Evolutionary conservation across 2,329 filamentous ascomycete genomes (phyloP), one percentile per base, ranked within the genome.

Genomic region (Achaetomium macrosporum): DNA sequence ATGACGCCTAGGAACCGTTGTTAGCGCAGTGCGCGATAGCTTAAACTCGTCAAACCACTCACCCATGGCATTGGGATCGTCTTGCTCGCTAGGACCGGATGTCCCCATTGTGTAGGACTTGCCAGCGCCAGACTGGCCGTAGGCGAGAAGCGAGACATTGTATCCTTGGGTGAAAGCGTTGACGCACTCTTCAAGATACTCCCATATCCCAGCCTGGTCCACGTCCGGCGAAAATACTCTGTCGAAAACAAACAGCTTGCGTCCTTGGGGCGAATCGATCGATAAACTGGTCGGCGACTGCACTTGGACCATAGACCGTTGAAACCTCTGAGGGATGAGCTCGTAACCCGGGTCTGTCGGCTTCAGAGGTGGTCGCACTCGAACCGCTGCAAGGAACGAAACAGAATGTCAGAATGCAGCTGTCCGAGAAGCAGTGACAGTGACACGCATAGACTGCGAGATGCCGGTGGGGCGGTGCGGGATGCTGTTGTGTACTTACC

Each of bases 61-160:
- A 93, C 90, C 90, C 87, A 92, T 93, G 30, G 82, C 70, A 8
- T 85, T 79, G 30, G 76, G 60, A 63, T 92, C 78, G 25, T 75
- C 77, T 65, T 95, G 87, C 64, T 96, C 91, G 19, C 70, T 70
- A 2, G 91, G 89, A 5, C 90, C 90, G 0, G 92, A 90, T 0
- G 93, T 99, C 53, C 93, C 93, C 93, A 99, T 99, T 0, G 93
- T 99, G 68, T 95, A 97, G 2, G 92, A 97, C 73, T 99, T 99
- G 62, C 93, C 93, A 11, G 93, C 90, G 52, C 93, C 93, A 29
- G 93, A 99, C 74, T 99, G 93, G 60, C 93, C 93, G 65, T 99
- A 99, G 44, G 93, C 93, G 63, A 99, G 76, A 46, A 99, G 83
- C 3, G 93, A 99, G 54, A 99, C 93, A 81, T 99, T 99, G 79